Evolutionary conservation across 1,139 yeast genomes (phyloP), one percentile per base, ranked within the genome.

Genomic region (Kluyveromyces marxianus): DNA sequence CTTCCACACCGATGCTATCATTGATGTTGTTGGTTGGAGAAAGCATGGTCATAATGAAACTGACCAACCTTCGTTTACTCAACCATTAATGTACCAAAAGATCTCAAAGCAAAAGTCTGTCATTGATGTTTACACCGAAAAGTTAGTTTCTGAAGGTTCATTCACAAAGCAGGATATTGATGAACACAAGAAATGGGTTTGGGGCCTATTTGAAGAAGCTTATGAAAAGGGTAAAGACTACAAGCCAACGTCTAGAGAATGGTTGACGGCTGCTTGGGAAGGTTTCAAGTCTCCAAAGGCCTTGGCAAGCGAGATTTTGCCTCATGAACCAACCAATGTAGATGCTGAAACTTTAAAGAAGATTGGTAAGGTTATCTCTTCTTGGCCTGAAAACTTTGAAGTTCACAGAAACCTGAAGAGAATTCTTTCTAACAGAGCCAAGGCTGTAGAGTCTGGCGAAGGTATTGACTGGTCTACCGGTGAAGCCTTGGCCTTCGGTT

Each of bases 391-490:
- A 62, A 89, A 79, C 48, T 92, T 94, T 68, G 87, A 85, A 63
- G 81, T 90, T 49, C 99, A 94, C 77, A 83, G 89, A 70, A 94
- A 92, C 75, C 78, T 94, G 72, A 89, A 90, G 79, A 88, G 98
- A 77, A 92, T 92, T 62, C 77, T 92, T 69, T 81, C 77, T 65
- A 77, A 79, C 61, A 87, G 98, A 74, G 78, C 84, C 70, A 92
- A 92, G 76, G 69, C 95, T 42, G 79, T 87, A 54, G 94, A 87
- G 55, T 69, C 80, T 35, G 98, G 98, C 65, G 88, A 85, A 70
- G 95, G 94, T 62, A 89, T 92, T 57, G 99, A 94, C 71, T 92
- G 97, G 97, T 84, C 98, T 41, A 92, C 99, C 51, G 99, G 96
- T 78, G 99, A 92, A 74, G 97, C 97, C 41, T 81, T 92, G 62